Conservation (phyloP, 495 filamentous ascomycete genomes). For the Staphylotrichum longicolle region DNA sequence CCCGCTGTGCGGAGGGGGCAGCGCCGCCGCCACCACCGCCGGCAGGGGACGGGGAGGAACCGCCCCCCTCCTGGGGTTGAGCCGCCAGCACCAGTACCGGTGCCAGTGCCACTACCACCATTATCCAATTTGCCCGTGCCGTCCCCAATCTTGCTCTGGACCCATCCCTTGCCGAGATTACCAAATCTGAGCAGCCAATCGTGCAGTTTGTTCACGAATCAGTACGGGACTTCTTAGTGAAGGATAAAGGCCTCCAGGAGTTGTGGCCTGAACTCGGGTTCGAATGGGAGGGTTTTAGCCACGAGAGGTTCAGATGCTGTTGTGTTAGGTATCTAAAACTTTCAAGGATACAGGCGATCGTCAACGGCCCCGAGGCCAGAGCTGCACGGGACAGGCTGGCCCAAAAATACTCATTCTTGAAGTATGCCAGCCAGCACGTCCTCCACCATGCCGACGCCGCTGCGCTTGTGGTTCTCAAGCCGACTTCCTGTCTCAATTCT, state of each 20-base stretch:
- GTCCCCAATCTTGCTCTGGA: too few species aligned
- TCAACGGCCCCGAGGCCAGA: background rate
- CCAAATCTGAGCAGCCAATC: conserved; percentile 27
- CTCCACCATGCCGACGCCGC: conserved; percentile 26
- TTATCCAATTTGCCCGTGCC: too few species aligned
- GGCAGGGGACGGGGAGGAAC: too few species aligned
- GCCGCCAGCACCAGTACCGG: too few species aligned
- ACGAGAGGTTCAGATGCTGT: conserved; percentile 38
- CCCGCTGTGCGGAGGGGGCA: too few species aligned
- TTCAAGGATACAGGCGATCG: conserved; percentile 1
- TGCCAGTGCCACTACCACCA: too few species aligned
- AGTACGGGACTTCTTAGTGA: too few species aligned
- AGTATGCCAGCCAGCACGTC: conserved; percentile 21
- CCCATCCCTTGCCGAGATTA: conserved; percentile 36
- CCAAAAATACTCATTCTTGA: conserved; percentile 19
- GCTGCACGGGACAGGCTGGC: background rate
- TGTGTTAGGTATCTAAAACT: conserved; percentile 30
- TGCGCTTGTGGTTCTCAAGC: conserved; percentile 15
- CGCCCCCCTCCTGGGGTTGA: too few species aligned
- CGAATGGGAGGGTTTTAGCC: conserved; percentile 29
- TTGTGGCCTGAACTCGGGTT: conserved; percentile 37
- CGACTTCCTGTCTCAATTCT: conserved; percentile 16
- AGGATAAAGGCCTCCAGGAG: conserved; percentile 31
- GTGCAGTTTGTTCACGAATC: conserved; percentile 46
- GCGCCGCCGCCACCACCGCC: too few species aligned